phyloP scores from a whole-genome alignment of 257 asterid genomes.

The Eustoma russellianum region DNA sequence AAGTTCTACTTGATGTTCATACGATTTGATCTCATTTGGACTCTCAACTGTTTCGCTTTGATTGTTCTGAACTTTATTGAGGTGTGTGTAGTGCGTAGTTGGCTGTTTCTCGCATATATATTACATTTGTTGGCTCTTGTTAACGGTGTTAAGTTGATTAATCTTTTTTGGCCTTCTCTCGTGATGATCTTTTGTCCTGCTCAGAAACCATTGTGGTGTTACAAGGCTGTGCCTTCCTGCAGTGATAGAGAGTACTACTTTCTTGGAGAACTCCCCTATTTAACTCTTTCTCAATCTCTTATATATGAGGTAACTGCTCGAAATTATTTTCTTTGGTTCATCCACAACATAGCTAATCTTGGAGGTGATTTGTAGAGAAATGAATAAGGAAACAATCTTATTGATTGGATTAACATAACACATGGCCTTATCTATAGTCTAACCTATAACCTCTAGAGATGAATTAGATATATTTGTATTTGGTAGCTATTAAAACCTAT shows the following conservation, averaged over 20 bases:
- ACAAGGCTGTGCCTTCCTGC: constrained; percentile 43
- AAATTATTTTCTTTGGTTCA: too few species aligned
- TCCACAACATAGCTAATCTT: too few species aligned
- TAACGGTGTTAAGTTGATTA: constrained; percentile 3
- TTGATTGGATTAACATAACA: too few species aligned
- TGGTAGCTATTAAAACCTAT: too few species aligned
- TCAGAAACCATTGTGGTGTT: constrained; percentile 99
- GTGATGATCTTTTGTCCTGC: constrained; percentile 18
- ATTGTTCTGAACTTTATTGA: constrained; percentile 59
- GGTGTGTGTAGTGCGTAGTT: constrained; percentile 12
- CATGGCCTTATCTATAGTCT: too few species aligned
- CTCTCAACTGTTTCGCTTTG: constrained; percentile 80
- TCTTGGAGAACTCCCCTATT: constrained; percentile 87
- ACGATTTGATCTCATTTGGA: constrained; percentile 79
- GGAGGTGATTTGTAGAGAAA: too few species aligned
- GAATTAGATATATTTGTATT: too few species aligned
- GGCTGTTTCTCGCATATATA: background rate
- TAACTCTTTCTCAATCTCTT: constrained; percentile 60
- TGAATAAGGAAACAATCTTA: too few species aligned
- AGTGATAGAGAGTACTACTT: constrained; percentile 64
- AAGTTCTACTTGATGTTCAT: constrained; percentile 59
- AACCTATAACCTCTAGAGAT: too few species aligned
- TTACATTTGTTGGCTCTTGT: constrained; percentile 8
- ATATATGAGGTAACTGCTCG: constrained; percentile 69
- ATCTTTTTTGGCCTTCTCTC: constrained; percentile 7